These are phyloP conservation scores for Penicillium manginii DNA, from an alignment of 495 filamentous ascomycete genomes.

Conservation along the genomic window DNA sequence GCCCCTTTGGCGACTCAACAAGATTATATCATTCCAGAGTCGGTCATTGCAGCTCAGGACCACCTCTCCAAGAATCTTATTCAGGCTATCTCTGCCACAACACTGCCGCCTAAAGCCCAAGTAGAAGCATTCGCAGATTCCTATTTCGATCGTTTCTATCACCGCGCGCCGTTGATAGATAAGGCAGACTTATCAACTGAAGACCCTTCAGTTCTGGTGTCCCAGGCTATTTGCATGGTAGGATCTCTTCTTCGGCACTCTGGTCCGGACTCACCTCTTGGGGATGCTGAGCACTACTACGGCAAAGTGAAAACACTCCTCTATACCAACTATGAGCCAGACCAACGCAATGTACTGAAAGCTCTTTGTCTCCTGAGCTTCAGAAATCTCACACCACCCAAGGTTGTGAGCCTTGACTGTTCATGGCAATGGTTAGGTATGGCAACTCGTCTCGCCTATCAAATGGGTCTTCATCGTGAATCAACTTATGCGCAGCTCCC, in stretches of 20 bases:
- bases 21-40: constrained; percentile 1
- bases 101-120: constrained; percentile 1
- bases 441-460: constrained; percentile 12
- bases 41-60: not conserved
- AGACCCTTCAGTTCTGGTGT: constrained; percentile 1
- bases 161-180: constrained; percentile 10
- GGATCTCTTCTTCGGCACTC: constrained; percentile 11
- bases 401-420: constrained; percentile 10
- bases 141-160: constrained; percentile 13
- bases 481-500: constrained; percentile 8
- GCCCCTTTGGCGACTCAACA: not conserved
- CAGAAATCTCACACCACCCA: constrained; percentile 11
- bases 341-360: constrained; percentile 7
- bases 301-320: constrained; percentile 14
- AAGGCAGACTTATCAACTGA: not conserved
- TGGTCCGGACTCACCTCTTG: constrained; percentile 4
- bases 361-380: constrained; percentile 11
- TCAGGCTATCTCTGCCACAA: not conserved
- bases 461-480: constrained; percentile 19
- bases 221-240: constrained; percentile 9
- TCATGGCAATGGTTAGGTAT: constrained; percentile 16
- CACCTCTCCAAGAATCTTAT: constrained; percentile 5
- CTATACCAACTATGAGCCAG: constrained; percentile 9
- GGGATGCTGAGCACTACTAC: constrained; percentile 16
- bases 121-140: constrained; percentile 9